phyloP scores from a whole-genome alignment of 768 basidiomycete genomes.

The Kondoa subrosea region DNA sequence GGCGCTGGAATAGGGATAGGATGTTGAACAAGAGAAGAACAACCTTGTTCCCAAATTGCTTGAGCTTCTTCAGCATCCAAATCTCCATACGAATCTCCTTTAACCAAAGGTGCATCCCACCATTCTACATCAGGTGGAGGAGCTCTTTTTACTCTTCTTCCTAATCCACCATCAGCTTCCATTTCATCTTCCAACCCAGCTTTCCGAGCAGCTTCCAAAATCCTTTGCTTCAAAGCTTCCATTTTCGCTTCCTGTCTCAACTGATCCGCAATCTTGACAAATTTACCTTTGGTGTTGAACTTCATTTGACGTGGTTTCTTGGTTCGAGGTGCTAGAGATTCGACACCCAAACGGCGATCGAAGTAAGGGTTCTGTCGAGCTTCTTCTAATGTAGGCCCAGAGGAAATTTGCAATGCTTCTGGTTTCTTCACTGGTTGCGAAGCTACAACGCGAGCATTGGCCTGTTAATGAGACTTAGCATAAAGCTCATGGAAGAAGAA shows the following conservation, averaged over 20 bases:
- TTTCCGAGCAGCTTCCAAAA: constrained; percentile 79
- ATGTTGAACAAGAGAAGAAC: constrained; percentile 54
- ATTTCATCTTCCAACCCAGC: constrained; percentile 88
- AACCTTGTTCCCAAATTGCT: constrained; percentile 8
- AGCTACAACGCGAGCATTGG: constrained; percentile 56
- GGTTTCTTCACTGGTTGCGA: constrained; percentile 36
- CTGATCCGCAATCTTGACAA: constrained; percentile 36
- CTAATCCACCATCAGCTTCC: constrained; percentile 41
- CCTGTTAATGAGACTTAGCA: constrained; percentile 26
- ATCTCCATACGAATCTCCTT: constrained; percentile 63
- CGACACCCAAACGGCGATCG: constrained; percentile 32
- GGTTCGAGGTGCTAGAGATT: constrained; percentile 37
- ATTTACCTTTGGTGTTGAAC: constrained; percentile 88
- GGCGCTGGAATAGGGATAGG: constrained; percentile 91
- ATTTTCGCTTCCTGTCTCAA: constrained; percentile 47
- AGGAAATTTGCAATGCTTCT: constrained; percentile 26
- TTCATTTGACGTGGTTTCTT: constrained; percentile 52
- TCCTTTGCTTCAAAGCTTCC: constrained; percentile 78
- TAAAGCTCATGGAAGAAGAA: background rate
- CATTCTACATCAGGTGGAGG: constrained; percentile 83
- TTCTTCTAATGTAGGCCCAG: constrained; percentile 10
- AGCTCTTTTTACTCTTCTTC: constrained; percentile 75
- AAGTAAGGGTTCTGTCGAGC: constrained; percentile 30
- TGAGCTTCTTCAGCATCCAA: constrained; percentile 36
- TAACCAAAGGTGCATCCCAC: constrained; percentile 86